These are phyloP conservation scores for Phaeosphaeriaceae sp. DNA, from an alignment of 2,329 filamentous ascomycete species.

Conservation along the genomic window DNA sequence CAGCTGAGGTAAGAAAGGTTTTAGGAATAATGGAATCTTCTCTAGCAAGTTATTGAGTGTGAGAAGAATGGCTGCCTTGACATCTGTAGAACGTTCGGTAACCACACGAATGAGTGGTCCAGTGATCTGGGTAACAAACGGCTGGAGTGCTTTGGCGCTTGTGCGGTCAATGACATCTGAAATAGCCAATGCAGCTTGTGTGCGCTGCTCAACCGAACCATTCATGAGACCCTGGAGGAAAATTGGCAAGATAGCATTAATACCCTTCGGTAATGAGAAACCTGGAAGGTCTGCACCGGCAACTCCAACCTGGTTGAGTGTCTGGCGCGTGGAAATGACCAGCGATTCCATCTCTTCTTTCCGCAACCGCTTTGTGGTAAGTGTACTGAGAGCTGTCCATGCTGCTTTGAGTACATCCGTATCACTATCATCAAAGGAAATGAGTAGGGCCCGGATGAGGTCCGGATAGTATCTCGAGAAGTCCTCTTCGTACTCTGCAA, in stretches of 20 bases:
- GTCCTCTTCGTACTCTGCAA: conserved; percentile 78
- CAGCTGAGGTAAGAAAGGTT: conserved; percentile 95
- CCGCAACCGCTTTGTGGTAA: conserved; percentile 80
- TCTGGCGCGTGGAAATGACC: conserved; percentile 83
- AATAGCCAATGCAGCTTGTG: conserved; percentile 88
- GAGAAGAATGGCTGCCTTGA: conserved; percentile 92
- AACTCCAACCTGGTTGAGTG: conserved; percentile 86
- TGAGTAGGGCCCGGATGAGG: conserved; percentile 85
- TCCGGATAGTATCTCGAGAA: conserved; percentile 97
- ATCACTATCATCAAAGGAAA: conserved; percentile 90
- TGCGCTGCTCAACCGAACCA: conserved; percentile 88
- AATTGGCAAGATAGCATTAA: conserved; percentile 93
- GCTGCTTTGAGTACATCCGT: conserved; percentile 83
- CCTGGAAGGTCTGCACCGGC: conserved; percentile 83
- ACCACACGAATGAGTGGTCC: conserved; percentile 97
- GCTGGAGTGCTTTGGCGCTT: conserved; percentile 83
- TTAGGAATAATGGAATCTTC: conserved; percentile 94
- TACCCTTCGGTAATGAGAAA: conserved; percentile 91
- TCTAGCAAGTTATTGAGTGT: conserved; percentile 94
- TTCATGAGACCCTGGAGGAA: conserved; percentile 99
- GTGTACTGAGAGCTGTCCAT: conserved; percentile 83
- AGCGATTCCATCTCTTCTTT: conserved; percentile 99
- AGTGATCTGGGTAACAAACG: conserved; percentile 96
- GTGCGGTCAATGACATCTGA: conserved; percentile 96
- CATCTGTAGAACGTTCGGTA: conserved; percentile 92